These are phyloP conservation scores for Umbelopsis sp. DNA, from an alignment of 371 early-diverging fungal genomes.

Conservation along the genomic window DNA sequence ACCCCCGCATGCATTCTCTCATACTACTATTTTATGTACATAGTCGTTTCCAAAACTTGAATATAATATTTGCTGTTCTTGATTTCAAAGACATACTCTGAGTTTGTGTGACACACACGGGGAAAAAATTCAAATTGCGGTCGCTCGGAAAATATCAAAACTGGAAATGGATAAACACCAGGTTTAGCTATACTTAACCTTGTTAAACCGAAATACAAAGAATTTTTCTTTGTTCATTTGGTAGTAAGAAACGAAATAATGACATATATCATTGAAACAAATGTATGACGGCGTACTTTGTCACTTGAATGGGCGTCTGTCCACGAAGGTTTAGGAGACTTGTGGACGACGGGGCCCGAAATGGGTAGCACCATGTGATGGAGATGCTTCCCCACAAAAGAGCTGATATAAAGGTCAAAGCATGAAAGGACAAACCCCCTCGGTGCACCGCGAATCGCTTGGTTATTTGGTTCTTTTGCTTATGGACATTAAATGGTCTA, in stretches of 20 bases:
- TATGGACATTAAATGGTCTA: too few species aligned
- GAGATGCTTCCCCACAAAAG: conserved; percentile 13
- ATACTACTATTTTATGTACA: not conserved
- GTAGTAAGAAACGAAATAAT: too few species aligned
- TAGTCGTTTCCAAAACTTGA: not conserved
- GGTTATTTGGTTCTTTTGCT: too few species aligned
- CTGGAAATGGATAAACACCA: not conserved
- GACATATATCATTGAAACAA: too few species aligned
- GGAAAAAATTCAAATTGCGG: not conserved
- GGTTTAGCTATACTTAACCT: not conserved
- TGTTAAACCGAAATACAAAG: too few species aligned
- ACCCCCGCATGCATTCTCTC: not conserved
- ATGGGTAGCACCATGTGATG: conserved; percentile 13
- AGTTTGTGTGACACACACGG: not conserved
- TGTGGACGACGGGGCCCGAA: not conserved
- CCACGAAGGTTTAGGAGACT: not conserved
- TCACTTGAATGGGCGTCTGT: too few species aligned
- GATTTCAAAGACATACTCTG: not conserved
- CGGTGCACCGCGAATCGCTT: not conserved
- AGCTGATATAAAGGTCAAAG: not conserved
- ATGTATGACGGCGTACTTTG: too few species aligned
- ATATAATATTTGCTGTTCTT: not conserved
- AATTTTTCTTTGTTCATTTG: too few species aligned
- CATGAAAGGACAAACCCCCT: not conserved
- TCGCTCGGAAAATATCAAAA: not conserved